Percentiles rank a stretch among this genome's conserved stretches.
Conservation (phyloP, 495 filamentous ascomycete species). For the Rostrohypoxylon terebratum region DNA sequence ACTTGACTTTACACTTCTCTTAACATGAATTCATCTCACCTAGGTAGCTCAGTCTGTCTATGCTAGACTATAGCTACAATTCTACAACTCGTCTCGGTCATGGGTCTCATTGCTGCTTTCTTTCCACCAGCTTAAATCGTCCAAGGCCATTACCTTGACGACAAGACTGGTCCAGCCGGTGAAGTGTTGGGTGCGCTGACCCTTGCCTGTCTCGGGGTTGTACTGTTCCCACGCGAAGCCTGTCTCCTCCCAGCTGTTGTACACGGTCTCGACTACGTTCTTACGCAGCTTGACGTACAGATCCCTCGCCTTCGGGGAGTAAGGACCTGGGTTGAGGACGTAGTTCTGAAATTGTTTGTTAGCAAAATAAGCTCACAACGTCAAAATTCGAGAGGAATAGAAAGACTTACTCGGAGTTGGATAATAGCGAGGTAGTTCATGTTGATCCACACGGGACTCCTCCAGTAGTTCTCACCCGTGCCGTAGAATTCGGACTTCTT, state of each 20-base stretch:
- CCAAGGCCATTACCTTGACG: conserved; percentile 96
- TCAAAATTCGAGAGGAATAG: neutral
- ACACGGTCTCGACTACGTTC: conserved; percentile 92
- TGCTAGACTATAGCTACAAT: neutral
- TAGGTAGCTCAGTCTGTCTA: neutral
- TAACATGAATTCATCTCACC: neutral
- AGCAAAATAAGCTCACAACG: conserved; percentile 39
- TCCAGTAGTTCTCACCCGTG: conserved; percentile 96
- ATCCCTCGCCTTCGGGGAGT: conserved; percentile 74
- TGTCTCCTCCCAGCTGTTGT: conserved; percentile 85
- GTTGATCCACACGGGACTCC: conserved; percentile 95
- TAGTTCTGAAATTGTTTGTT: too few relatives aligned
- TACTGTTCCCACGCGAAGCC: conserved; percentile 99
- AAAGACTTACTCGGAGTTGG: conserved; percentile 77
- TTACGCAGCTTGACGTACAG: conserved; percentile 81
- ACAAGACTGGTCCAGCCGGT: conserved; percentile 98
- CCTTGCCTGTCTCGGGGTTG: conserved; percentile 89
- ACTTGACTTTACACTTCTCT: neutral
- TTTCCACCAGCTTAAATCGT: conserved; percentile 48
- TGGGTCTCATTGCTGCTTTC: conserved; percentile 35
- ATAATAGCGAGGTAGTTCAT: conserved; percentile 92
- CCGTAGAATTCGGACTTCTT: conserved; percentile 84
- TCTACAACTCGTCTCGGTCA: conserved; percentile 52
- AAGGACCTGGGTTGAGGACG: conserved; percentile 70
- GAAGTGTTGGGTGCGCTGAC: conserved; percentile 97